These are phyloP conservation scores for Epithele typhae DNA, from an alignment of 768 basidiomycete genomes.

Conservation along the genomic window DNA sequence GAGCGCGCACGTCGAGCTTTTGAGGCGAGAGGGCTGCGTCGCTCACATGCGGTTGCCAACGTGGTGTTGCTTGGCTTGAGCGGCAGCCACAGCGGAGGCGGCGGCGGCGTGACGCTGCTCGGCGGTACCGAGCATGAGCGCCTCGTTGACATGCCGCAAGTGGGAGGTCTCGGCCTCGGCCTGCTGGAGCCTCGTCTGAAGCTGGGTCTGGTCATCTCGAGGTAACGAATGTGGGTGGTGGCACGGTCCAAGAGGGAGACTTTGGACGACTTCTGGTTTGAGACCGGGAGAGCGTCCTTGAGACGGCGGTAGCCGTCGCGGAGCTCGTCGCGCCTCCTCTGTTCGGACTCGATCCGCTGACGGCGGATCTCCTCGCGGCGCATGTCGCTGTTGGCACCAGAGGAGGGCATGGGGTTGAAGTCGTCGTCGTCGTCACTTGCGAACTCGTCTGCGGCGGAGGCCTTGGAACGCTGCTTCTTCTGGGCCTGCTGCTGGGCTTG, in stretches of 20 bases:
- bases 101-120: slow-evolving; percentile 63
- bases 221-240: slow-evolving; percentile 81
- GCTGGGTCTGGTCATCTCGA: slow-evolving; percentile 76
- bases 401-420: slow-evolving; percentile 50
- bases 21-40: slow-evolving; percentile 15
- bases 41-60: slow-evolving; percentile 19
- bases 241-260: slow-evolving; percentile 87
- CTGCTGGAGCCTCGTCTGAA: slow-evolving; percentile 71
- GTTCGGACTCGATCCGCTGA: slow-evolving; percentile 92
- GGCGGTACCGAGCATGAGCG: slow-evolving; percentile 81
- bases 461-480: slow-evolving; percentile 40
- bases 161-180: slow-evolving; percentile 79
- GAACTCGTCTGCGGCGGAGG: slow-evolving; percentile 53
- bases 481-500: slow-evolving; percentile 28
- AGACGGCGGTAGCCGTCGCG: slow-evolving; percentile 87
- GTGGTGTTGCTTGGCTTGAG: slow-evolving; percentile 30
- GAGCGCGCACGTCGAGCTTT: slow-evolving; percentile 24
- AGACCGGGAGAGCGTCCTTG: slow-evolving; percentile 85
- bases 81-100: slow-evolving; percentile 51
- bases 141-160: slow-evolving; percentile 82
- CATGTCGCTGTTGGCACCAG: slow-evolving; percentile 48
- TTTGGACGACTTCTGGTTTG: slow-evolving; percentile 93
- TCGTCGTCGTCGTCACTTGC: slow-evolving; percentile 74
- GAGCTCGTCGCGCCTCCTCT: slow-evolving; percentile 88
- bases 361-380: slow-evolving; percentile 89